A percentile compares a stretch with the other conserved stretches of the same genome.
These are phyloP conservation scores for Raddia guianensis DNA, from an alignment of 176 grass and related monocot species.

Conservation along the genomic window DNA sequence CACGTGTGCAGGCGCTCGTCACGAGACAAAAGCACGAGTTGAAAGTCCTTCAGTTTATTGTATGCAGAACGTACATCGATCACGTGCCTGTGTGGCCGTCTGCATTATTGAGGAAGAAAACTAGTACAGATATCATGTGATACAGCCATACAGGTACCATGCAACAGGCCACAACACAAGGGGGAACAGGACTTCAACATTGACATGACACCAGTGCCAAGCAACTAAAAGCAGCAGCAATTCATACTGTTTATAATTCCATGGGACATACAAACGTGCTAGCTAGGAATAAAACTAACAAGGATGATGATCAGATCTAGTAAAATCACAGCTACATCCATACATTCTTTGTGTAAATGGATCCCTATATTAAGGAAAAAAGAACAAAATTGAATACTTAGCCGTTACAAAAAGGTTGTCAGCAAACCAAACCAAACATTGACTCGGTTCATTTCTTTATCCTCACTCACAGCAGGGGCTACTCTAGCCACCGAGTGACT, in stretches of 20 bases:
- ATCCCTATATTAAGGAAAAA: background rate
- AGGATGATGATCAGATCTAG: slow-evolving; percentile 32
- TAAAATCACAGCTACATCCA: background rate
- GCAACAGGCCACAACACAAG: background rate
- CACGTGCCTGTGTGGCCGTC: no score
- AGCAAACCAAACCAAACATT: slow-evolving; percentile 28
- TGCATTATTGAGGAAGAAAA: no score
- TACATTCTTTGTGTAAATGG: slow-evolving; percentile 24
- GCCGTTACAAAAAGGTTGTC: background rate
- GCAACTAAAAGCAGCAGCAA: no score
- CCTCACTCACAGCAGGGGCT: background rate
- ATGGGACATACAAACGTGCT: background rate
- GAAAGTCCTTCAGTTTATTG: no score
- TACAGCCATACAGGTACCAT: no score
- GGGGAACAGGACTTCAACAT: background rate
- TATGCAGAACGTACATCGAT: no score
- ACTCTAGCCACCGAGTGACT: slow-evolving; percentile 75
- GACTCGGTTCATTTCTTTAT: background rate
- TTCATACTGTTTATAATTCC: background rate
- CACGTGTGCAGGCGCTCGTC: no score
- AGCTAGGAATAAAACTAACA: slow-evolving; percentile 20
- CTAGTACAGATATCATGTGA: no score
- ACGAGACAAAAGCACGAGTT: no score
- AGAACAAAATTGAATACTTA: slow-evolving; percentile 18
- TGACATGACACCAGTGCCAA: background rate